A percentile compares a stretch with the other conserved stretches of the same genome.
These are phyloP conservation scores for Oryza meyeriana DNA, from an alignment of 176 grass and related monocot species.

Conservation along the genomic window DNA sequence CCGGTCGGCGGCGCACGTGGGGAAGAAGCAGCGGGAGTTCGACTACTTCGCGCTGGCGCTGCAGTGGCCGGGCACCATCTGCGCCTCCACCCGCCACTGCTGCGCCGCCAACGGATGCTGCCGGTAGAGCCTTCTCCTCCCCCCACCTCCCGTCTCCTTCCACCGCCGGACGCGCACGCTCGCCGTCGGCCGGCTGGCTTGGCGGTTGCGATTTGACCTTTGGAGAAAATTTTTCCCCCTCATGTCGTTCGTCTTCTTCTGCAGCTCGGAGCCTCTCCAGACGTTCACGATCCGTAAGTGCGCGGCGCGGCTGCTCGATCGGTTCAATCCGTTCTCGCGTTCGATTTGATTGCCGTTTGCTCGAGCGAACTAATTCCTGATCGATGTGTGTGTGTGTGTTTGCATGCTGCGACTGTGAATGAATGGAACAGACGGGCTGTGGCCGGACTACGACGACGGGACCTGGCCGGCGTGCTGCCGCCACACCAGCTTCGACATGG, in stretches of 20 bases:
- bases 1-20: background rate
- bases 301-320: background rate
- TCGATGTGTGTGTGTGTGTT: background rate
- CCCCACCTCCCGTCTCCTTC: background rate
- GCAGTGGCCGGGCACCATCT: slow-evolving; percentile 92
- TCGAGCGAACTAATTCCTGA: slow-evolving; percentile 1
- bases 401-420: background rate
- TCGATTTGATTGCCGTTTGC: background rate
- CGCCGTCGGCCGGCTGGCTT: no score
- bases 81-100: slow-evolving; percentile 59
- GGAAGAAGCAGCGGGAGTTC: slow-evolving; percentile 48
- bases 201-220: background rate
- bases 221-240: background rate
- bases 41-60: slow-evolving; percentile 88
- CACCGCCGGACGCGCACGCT: background rate
- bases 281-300: slow-evolving; percentile 92
- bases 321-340: background rate
- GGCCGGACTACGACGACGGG: slow-evolving; percentile 62
- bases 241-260: background rate
- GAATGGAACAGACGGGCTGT: slow-evolving; percentile 38
- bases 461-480: slow-evolving; percentile 55
- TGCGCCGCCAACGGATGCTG: slow-evolving; percentile 83
- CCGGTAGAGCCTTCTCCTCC: slow-evolving; percentile 38
- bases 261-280: slow-evolving; percentile 58
- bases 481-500: slow-evolving; percentile 40